These are phyloP conservation scores for Ganoderma resinaceum DNA, from an alignment of 1,284 basidiomycete species.

Conservation along the genomic window DNA sequence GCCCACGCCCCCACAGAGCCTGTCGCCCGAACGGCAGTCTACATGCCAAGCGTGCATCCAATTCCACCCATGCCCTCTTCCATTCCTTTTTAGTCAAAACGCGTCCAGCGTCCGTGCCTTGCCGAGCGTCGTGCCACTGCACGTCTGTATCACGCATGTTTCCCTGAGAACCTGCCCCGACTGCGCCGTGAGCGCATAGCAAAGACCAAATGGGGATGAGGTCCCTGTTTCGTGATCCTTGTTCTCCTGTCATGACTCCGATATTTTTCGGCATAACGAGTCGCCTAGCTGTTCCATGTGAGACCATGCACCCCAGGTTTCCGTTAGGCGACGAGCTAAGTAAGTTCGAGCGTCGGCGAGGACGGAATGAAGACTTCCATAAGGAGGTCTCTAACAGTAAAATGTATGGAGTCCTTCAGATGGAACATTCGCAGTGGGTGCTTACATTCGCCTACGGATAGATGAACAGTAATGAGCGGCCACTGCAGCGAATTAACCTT, in stretches of 20 bases:
- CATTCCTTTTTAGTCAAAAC: background rate
- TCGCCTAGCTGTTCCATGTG: background rate
- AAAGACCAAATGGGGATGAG: background rate
- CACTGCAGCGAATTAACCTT: background rate
- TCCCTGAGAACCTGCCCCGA: background rate
- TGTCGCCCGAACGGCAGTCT: background rate
- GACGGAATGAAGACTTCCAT: background rate
- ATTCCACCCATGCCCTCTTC: background rate
- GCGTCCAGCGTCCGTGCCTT: background rate
- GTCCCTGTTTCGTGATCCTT: background rate
- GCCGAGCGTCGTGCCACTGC: background rate
- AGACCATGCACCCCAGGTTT: background rate
- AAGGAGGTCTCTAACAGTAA: background rate
- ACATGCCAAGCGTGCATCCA: background rate
- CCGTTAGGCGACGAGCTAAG: background rate
- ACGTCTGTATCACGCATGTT: background rate
- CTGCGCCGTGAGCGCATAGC: background rate
- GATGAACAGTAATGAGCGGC: background rate
- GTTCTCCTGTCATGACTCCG: background rate
- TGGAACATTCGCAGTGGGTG: background rate
- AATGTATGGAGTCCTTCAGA: background rate
- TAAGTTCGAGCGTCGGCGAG: background rate
- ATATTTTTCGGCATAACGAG: background rate
- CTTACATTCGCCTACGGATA: background rate
- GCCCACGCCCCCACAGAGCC: background rate